A percentile compares a stretch with the other conserved stretches of the same genome.
These are phyloP conservation scores for Lippia alba DNA, from an alignment of 305 asterid genomes.

Conservation along the genomic window DNA sequence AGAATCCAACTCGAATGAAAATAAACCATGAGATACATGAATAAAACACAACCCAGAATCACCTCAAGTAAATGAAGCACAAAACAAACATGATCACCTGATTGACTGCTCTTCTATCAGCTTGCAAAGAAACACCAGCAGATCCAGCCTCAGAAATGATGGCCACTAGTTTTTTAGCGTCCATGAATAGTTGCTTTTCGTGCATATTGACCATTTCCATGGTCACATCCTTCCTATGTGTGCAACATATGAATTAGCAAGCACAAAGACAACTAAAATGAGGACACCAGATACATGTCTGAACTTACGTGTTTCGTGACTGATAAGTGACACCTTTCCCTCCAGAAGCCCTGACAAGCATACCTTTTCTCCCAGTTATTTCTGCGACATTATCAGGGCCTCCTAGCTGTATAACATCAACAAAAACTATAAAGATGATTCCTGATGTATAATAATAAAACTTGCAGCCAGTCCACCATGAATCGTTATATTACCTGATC, in stretches of 20 bases:
- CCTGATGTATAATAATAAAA: background rate
- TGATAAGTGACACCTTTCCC: conserved; percentile 98
- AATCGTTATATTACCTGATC: conserved; percentile 69
- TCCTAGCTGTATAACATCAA: conserved; percentile 73
- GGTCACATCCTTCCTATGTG: conserved; percentile 82
- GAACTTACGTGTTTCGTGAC: conserved; percentile 93
- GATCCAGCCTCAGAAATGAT: conserved; percentile 99
- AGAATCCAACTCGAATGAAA: conserved; percentile 34
- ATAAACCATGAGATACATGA: conserved; percentile 29
- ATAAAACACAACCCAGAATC: conserved; percentile 29
- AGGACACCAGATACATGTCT: conserved; percentile 27
- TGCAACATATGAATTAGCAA: conserved; percentile 37
- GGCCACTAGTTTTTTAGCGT: conserved; percentile 89
- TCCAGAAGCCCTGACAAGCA: conserved; percentile 88
- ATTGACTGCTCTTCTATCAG: conserved; percentile 94
- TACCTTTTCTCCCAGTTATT: conserved; percentile 97
- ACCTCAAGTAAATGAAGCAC: conserved; percentile 10
- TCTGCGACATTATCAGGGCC: conserved; percentile 98
- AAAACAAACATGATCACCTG: conserved; percentile 58
- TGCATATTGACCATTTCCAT: conserved; percentile 99
- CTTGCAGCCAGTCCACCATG: conserved; percentile 18
- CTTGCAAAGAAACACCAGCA: conserved; percentile 99
- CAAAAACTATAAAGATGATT: conserved; percentile 35
- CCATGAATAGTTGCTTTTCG: conserved; percentile 95
- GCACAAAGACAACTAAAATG: conserved; percentile 29